These are phyloP conservation scores for Trichosporon sp. DNA, from an alignment of 1,284 basidiomycete genomes.

Conservation along the genomic window DNA sequence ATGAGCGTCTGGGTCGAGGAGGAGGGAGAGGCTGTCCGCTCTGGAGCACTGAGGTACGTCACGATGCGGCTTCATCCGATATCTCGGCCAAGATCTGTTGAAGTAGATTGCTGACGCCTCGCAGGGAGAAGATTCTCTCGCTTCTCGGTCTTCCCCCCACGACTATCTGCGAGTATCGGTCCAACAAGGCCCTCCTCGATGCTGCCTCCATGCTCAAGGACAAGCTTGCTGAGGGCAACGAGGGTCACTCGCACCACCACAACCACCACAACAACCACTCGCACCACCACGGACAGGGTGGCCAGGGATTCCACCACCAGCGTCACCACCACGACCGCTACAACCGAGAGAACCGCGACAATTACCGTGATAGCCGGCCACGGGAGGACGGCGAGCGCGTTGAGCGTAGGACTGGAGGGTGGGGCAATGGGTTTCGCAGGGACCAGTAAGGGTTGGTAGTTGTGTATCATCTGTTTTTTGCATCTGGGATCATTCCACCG, in stretches of 20 bases:
- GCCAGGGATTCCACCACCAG: constrained; percentile 2
- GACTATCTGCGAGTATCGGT: constrained; percentile 47
- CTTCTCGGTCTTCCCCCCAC: constrained; percentile 40
- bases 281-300: constrained; percentile 2
- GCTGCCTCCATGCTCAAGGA: constrained; percentile 26
- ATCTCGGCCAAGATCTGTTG: too few relatives aligned
- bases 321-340: constrained; percentile 12
- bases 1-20: constrained; percentile 49
- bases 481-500: neutral
- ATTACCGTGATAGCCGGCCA: constrained; percentile 2
- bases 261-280: neutral
- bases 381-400: constrained; percentile 13
- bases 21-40: constrained; percentile 42
- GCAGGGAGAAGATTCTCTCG: constrained; percentile 44
- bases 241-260: constrained; percentile 5
- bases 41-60: constrained; percentile 42
- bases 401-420: constrained; percentile 9
- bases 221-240: constrained; percentile 7
- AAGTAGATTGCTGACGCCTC: constrained; percentile 6
- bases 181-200: constrained; percentile 44
- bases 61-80: neutral
- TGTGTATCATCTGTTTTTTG: constrained; percentile 2
- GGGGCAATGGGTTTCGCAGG: constrained; percentile 21
- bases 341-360: constrained; percentile 13
- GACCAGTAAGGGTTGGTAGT: constrained; percentile 10